Percentiles rank a stretch among this genome's conserved stretches.
These are phyloP conservation scores for Wickerhamomyces strasburgensis DNA, from an alignment of 805 yeast species.

Conservation along the genomic window DNA sequence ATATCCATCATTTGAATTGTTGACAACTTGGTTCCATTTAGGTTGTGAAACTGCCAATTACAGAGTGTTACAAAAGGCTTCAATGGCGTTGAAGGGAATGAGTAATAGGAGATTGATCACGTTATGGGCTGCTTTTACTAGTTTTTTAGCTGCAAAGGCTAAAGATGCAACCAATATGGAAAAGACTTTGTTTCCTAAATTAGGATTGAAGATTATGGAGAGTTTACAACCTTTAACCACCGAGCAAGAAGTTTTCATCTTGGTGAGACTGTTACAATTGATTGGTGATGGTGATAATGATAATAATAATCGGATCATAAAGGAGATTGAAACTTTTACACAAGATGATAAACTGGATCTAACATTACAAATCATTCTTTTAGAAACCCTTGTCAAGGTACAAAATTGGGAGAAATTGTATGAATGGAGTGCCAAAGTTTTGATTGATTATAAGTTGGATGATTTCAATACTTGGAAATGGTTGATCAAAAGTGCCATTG, in stretches of 20 bases:
- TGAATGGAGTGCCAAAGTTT: slow-evolving; percentile 33
- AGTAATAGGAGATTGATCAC: slow-evolving; percentile 34
- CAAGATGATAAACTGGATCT: slow-evolving; percentile 41
- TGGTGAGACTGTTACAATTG: slow-evolving; percentile 43
- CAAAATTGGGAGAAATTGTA: slow-evolving; percentile 42
- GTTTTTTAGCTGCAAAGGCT: slow-evolving; percentile 37
- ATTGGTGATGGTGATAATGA: slow-evolving; percentile 30
- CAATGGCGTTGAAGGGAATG: slow-evolving; percentile 38
- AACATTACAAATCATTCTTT: slow-evolving; percentile 52
- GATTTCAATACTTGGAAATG: slow-evolving; percentile 75
- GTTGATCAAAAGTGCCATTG: slow-evolving; percentile 40
- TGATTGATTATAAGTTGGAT: slow-evolving; percentile 51
- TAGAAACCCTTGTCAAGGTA: slow-evolving; percentile 40
- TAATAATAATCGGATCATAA: slow-evolving; percentile 25
- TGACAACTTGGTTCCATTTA: slow-evolving; percentile 53
- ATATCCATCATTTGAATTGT: slow-evolving; percentile 45
- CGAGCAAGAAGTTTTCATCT: slow-evolving; percentile 65
- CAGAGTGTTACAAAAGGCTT: slow-evolving; percentile 48
- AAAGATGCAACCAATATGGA: slow-evolving; percentile 39
- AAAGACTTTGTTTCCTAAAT: slow-evolving; percentile 45
- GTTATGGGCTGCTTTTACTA: slow-evolving; percentile 53
- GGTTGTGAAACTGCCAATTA: slow-evolving; percentile 44
- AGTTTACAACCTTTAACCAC: slow-evolving; percentile 44
- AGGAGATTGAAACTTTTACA: slow-evolving; percentile 30
- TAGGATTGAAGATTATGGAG: slow-evolving; percentile 57